Evolutionary conservation across 2,329 filamentous ascomycete genomes (phyloP).

Genomic region (Cadophora sp.): DNA sequence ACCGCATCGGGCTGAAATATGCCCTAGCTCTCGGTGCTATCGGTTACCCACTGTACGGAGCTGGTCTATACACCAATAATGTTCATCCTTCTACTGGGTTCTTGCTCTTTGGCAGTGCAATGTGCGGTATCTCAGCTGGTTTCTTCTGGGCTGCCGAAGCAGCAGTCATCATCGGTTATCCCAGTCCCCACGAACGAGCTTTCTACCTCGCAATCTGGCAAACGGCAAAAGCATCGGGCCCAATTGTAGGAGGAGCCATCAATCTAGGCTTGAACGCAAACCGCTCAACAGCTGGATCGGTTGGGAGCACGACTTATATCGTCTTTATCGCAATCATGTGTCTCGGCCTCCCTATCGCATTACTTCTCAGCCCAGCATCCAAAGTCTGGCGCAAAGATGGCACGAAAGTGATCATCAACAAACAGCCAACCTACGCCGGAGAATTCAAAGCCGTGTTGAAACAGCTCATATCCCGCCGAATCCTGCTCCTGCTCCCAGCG

Average conservation of each 20-base stretch:
- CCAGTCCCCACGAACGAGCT: slow-evolving; percentile 40
- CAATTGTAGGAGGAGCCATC: slow-evolving; percentile 44
- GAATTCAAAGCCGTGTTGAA: slow-evolving; percentile 26
- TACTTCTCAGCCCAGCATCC: slow-evolving; percentile 13
- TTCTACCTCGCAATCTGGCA: slow-evolving; percentile 47
- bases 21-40: slow-evolving; percentile 52
- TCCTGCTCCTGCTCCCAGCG: slow-evolving; percentile 48
- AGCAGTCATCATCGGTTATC: slow-evolving; percentile 51
- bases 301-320: slow-evolving; percentile 26
- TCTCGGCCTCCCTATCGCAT: slow-evolving; percentile 25
- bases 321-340: slow-evolving; percentile 29
- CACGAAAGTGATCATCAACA: slow-evolving; percentile 18
- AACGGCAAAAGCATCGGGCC: slow-evolving; percentile 50
- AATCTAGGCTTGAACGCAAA: slow-evolving; percentile 25
- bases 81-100: slow-evolving; percentile 49
- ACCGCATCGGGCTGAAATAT: slow-evolving; percentile 48
- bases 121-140: slow-evolving; percentile 49
- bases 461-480: slow-evolving; percentile 29
- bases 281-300: slow-evolving; percentile 24
- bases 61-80: slow-evolving; percentile 51
- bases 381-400: slow-evolving; percentile 28
- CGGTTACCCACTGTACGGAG: slow-evolving; percentile 51
- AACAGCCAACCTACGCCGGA: slow-evolving; percentile 18
- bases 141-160: slow-evolving; percentile 53
- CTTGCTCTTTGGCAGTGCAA: slow-evolving; percentile 48